phyloP scores from a whole-genome alignment of 495 filamentous ascomycete species.

The Mytilinidion resinicola region DNA sequence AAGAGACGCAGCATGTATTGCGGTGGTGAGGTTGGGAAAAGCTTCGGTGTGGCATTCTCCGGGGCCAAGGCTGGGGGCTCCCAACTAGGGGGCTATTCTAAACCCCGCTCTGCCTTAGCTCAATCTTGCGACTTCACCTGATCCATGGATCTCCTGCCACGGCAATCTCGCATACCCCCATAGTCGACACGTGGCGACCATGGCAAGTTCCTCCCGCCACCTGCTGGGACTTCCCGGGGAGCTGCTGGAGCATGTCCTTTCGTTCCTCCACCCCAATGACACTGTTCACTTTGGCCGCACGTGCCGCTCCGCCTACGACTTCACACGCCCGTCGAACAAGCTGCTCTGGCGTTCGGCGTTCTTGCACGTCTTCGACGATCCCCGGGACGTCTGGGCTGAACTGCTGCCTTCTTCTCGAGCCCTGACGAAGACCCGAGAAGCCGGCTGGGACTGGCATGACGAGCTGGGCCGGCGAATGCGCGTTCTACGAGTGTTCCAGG shows the following conservation, averaged over 20 bases:
- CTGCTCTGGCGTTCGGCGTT: conserved; percentile 10
- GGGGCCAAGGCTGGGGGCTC: too few relatives aligned
- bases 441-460: conserved; percentile 18
- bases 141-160: too few relatives aligned
- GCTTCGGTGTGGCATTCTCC: too few relatives aligned
- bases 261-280: conserved; percentile 9
- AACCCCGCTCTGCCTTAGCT: too few relatives aligned
- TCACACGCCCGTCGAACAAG: conserved; percentile 17
- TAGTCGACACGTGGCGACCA: too few relatives aligned
- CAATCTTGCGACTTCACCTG: too few relatives aligned
- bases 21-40: too few relatives aligned
- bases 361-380: conserved; percentile 22
- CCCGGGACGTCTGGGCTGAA: conserved; percentile 9
- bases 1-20: too few relatives aligned
- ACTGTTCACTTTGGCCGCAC: conserved; percentile 15
- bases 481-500: conserved; percentile 7
- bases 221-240: too few relatives aligned
- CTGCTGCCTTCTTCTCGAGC: conserved; percentile 15
- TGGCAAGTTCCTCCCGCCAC: too few relatives aligned
- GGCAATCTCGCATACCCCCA: too few relatives aligned
- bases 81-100: too few relatives aligned
- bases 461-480: conserved; percentile 8
- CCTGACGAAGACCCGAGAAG: conserved; percentile 6
- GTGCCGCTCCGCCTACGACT: conserved; percentile 14
- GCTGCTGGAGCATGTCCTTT: conserved; percentile 9